phyloP scores from a whole-genome alignment of 176 grass and related monocot genomes.

The Phoenix roebelenii region DNA sequence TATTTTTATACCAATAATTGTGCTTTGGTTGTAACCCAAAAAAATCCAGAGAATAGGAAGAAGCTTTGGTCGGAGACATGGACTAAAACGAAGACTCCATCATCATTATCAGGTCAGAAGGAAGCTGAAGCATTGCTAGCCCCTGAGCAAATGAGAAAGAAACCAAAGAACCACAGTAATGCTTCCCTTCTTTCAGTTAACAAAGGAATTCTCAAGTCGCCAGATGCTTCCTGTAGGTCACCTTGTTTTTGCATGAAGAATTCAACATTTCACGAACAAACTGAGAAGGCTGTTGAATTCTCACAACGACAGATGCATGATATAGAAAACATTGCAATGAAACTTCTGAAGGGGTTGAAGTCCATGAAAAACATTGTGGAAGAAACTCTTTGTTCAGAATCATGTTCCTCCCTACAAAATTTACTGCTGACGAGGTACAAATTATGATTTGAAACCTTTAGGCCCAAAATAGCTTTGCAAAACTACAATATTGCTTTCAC shows the following conservation, averaged over 20 bases:
- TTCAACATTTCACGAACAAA: slow-evolving; percentile 41
- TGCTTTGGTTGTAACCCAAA: neutral
- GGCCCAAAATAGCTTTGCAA: too few species aligned
- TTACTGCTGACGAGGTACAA: slow-evolving; percentile 49
- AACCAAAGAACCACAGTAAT: slow-evolving; percentile 16
- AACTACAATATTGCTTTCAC: too few species aligned
- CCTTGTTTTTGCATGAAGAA: slow-evolving; percentile 43
- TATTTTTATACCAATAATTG: neutral
- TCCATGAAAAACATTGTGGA: slow-evolving; percentile 70
- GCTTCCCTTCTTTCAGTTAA: slow-evolving; percentile 6
- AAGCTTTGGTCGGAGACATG: slow-evolving; percentile 22
- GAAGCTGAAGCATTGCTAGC: slow-evolving; percentile 22
- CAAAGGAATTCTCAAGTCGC: slow-evolving; percentile 44
- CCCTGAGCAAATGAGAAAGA: slow-evolving; percentile 23
- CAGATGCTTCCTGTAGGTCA: slow-evolving; percentile 21
- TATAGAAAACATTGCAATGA: slow-evolving; percentile 66
- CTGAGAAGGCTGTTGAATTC: slow-evolving; percentile 70
- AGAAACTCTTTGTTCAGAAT: slow-evolving; percentile 48
- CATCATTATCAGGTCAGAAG: slow-evolving; percentile 17
- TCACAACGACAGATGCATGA: slow-evolving; percentile 85
- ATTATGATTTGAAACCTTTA: too few species aligned
- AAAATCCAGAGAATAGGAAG: slow-evolving; percentile 19
- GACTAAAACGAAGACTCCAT: slow-evolving; percentile 17
- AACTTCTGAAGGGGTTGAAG: slow-evolving; percentile 72
- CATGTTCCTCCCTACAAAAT: slow-evolving; percentile 33